These are phyloP conservation scores for Physcomitrellopsis africana DNA, from an alignment of 225 moss, liverwort and hornwort genomes.

Conservation along the genomic window DNA sequence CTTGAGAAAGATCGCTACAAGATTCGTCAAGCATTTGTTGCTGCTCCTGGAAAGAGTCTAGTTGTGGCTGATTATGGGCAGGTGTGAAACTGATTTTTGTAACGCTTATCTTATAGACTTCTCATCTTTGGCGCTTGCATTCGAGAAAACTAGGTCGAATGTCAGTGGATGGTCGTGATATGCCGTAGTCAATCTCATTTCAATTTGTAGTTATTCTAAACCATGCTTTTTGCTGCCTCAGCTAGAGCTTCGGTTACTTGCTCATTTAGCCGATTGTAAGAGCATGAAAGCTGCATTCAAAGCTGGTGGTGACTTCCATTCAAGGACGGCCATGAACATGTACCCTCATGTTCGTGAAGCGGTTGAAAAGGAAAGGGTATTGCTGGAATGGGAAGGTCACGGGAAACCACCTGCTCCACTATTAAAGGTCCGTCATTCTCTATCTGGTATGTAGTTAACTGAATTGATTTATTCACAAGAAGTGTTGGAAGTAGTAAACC, in stretches of 20 bases:
- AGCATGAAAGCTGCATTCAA: slow-evolving; percentile 93
- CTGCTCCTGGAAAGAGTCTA: slow-evolving; percentile 82
- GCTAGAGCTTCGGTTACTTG: slow-evolving; percentile 94
- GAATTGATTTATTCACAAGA: neutral
- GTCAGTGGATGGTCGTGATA: slow-evolving; percentile 3
- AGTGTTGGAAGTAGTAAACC: neutral
- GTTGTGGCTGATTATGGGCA: slow-evolving; percentile 98
- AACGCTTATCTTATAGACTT: slow-evolving; percentile 11
- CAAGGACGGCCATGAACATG: slow-evolving; percentile 99
- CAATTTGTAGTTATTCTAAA: slow-evolving; percentile 12
- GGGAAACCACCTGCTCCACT: slow-evolving; percentile 85
- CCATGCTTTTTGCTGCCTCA: slow-evolving; percentile 40
- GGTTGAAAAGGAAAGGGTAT: slow-evolving; percentile 86
- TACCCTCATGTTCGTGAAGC: slow-evolving; percentile 90
- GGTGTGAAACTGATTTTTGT: slow-evolving; percentile 47
- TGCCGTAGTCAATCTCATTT: neutral
- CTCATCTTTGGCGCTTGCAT: slow-evolving; percentile 3
- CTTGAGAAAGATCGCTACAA: slow-evolving; percentile 98
- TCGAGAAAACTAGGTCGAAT: neutral
- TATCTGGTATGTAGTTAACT: neutral
- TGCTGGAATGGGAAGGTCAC: slow-evolving; percentile 89
- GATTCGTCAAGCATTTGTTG: slow-evolving; percentile 95
- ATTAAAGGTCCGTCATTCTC: slow-evolving; percentile 63
- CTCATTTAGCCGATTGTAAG: slow-evolving; percentile 89
- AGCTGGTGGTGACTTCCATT: slow-evolving; percentile 98